Evolutionary conservation across 306 rosid genomes (phyloP).

Genomic region (Quillaja saponaria): DNA sequence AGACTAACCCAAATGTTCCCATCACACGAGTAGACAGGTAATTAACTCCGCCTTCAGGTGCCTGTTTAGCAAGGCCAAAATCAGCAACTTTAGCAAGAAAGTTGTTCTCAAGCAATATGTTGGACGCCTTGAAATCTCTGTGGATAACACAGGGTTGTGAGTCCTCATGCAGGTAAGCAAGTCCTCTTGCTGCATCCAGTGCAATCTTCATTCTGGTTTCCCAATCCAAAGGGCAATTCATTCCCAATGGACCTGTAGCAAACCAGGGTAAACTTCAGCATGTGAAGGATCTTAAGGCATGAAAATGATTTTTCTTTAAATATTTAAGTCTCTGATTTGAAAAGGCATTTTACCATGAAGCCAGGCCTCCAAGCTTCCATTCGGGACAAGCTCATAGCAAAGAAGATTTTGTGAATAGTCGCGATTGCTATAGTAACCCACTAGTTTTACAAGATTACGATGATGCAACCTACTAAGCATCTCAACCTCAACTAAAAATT

Average conservation of each 20-base stretch:
- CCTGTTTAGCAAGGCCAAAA: conserved; percentile 96
- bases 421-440: conserved; percentile 82
- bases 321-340: conserved; percentile 13
- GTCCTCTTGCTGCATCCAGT: conserved; percentile 96
- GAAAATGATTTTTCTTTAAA: not conserved
- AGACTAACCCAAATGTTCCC: conserved; percentile 97
- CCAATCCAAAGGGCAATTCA: conserved; percentile 97
- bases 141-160: conserved; percentile 97
- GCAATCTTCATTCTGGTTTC: conserved; percentile 98
- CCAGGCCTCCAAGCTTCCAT: conserved; percentile 99
- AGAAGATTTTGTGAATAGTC: conserved; percentile 89
- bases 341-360: conserved; percentile 78
- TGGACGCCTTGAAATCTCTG: conserved; percentile 95
- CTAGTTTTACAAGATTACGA: conserved; percentile 92
- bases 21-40: conserved; percentile 94
- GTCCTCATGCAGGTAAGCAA: conserved; percentile 93
- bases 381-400: conserved; percentile 96
- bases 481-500: conserved; percentile 90
- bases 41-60: conserved; percentile 90
- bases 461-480: conserved; percentile 99
- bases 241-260: conserved; percentile 78
- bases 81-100: conserved; percentile 96
- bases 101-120: conserved; percentile 89
- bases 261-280: conserved; percentile 24
- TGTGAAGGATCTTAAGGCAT: not conserved